phyloP scores from a whole-genome alignment of 1,284 basidiomycete species.

The Trametes versicolor region DNA sequence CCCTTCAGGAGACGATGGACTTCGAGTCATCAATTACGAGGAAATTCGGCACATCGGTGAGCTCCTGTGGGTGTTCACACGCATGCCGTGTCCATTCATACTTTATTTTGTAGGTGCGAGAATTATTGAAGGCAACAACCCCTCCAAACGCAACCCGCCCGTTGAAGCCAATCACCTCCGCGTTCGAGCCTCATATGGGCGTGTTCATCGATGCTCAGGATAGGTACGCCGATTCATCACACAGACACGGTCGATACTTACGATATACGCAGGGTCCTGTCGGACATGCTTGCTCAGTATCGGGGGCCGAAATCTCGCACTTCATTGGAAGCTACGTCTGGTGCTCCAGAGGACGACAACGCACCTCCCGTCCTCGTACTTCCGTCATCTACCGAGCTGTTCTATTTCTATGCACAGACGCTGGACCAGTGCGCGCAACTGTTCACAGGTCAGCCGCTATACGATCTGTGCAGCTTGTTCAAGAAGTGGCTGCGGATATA shows the following conservation, averaged over 20 bases:
- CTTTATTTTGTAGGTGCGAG: slow-evolving; percentile 50
- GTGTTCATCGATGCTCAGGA: slow-evolving; percentile 98
- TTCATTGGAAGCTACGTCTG: slow-evolving; percentile 69
- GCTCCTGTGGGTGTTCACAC: slow-evolving; percentile 43
- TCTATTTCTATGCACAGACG: slow-evolving; percentile 97
- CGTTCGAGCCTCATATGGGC: slow-evolving; percentile 92
- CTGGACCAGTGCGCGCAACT: slow-evolving; percentile 93
- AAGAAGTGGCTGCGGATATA: slow-evolving; percentile 96
- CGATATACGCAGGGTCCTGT: slow-evolving; percentile 62
- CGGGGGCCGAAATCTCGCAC: slow-evolving; percentile 71
- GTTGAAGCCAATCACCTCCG: slow-evolving; percentile 79
- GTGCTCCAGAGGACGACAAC: slow-evolving; percentile 55
- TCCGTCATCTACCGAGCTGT: slow-evolving; percentile 95
- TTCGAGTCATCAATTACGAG: slow-evolving; percentile 85
- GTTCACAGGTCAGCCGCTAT: slow-evolving; percentile 83
- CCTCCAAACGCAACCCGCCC: slow-evolving; percentile 56
- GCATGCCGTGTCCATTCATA: slow-evolving; percentile 1
- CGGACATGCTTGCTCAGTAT: slow-evolving; percentile 86
- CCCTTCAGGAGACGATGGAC: slow-evolving; percentile 85
- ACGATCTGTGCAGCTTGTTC: slow-evolving; percentile 82
- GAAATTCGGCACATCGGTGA: slow-evolving; percentile 82
- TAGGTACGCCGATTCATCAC: slow-evolving; percentile 60
- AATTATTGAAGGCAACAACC: slow-evolving; percentile 66
- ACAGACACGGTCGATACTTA: not conserved
- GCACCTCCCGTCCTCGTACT: slow-evolving; percentile 76